Percentiles rank a stretch among this genome's conserved stretches.
These are phyloP conservation scores for Elaeagnus macrophylla DNA, from an alignment of 306 rosid genomes.

Conservation along the genomic window DNA sequence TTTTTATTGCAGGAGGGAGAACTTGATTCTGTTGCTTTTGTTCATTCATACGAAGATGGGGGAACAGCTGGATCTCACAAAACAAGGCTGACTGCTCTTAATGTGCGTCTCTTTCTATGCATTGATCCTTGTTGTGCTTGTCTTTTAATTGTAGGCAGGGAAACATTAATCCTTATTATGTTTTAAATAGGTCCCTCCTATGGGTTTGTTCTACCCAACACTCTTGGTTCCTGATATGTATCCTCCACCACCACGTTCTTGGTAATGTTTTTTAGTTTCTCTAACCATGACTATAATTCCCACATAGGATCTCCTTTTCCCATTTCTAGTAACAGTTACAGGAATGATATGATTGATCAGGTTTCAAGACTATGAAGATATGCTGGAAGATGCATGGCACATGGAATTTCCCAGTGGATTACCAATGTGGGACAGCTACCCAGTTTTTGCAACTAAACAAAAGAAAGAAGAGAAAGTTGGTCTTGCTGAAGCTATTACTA, in stretches of 20 bases:
- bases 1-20: constrained; percentile 63
- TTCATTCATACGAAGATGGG: constrained; percentile 82
- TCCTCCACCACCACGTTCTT: constrained; percentile 93
- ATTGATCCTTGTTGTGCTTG: constrained; percentile 16
- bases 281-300: not conserved
- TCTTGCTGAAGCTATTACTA: constrained; percentile 84
- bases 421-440: constrained; percentile 89
- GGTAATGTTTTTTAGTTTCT: constrained; percentile 39
- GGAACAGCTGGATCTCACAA: constrained; percentile 70
- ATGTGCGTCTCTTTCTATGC: constrained; percentile 35
- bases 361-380: constrained; percentile 82
- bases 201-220: constrained; percentile 89
- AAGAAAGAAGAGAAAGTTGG: constrained; percentile 89
- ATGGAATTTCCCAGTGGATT: constrained; percentile 68
- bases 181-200: constrained; percentile 68
- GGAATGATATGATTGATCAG: constrained; percentile 17
- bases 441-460: constrained; percentile 57
- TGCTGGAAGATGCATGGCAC: constrained; percentile 92
- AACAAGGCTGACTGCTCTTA: constrained; percentile 76
- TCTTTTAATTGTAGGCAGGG: not conserved
- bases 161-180: constrained; percentile 11
- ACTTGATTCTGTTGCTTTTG: constrained; percentile 58
- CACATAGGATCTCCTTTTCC: constrained; percentile 8
- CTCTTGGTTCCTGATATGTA: constrained; percentile 83
- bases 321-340: not conserved